Conservation (phyloP, 2,329 filamentous ascomycete species). For the Diplocarpon rosae region DNA sequence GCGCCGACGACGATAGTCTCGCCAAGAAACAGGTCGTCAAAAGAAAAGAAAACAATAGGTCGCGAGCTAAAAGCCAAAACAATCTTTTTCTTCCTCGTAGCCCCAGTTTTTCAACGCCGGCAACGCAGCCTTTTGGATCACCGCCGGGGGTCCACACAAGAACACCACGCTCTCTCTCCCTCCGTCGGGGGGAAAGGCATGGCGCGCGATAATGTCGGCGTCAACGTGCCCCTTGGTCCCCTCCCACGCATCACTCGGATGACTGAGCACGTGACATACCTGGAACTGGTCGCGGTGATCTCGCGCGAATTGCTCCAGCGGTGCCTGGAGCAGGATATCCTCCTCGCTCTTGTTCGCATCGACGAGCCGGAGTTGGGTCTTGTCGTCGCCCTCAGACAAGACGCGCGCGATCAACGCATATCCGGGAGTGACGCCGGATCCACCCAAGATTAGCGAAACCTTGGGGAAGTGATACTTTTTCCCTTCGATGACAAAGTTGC, state of each 20-base stretch:
- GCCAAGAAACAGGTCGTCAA: too few species aligned
- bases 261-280: constrained; percentile 37
- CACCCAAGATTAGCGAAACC: constrained; percentile 38
- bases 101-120: constrained; percentile 30
- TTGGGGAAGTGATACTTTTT: constrained; percentile 32
- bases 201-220: constrained; percentile 31
- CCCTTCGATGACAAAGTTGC: constrained; percentile 35
- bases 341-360: constrained; percentile 38
- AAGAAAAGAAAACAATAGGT: background rate
- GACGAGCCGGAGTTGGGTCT: constrained; percentile 32
- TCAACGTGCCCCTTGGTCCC: constrained; percentile 36
- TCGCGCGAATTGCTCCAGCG: constrained; percentile 32
- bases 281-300: constrained; percentile 31
- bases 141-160: constrained; percentile 37
- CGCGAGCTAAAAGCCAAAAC: background rate
- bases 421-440: constrained; percentile 40
- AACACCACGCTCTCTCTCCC: constrained; percentile 31
- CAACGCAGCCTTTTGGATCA: constrained; percentile 41
- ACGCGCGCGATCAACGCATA: constrained; percentile 38
- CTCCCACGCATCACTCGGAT: constrained; percentile 34
- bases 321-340: constrained; percentile 35
- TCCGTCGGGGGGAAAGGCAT: constrained; percentile 30
- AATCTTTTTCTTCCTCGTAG: constrained; percentile 5
- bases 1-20: too few species aligned
- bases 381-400: constrained; percentile 27